Evolutionary conservation across 2,329 filamentous ascomycete species (phyloP), one percentile per base, ranked within the genome.

Genomic region (Diaporthe humulicola): DNA sequence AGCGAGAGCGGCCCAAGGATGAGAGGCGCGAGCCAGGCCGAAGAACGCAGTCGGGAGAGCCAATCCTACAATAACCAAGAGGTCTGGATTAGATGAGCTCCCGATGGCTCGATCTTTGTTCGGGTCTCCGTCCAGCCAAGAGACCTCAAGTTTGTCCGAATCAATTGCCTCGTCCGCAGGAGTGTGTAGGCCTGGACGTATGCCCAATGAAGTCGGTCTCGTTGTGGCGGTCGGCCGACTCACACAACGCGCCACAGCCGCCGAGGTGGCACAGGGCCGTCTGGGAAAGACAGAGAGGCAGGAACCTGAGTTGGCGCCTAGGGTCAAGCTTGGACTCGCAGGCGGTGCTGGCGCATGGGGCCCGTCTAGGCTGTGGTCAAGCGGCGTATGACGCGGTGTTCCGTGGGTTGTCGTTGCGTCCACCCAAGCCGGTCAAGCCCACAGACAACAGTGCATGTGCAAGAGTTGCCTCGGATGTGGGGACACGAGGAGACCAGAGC

Each of bases 381-480:
- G 64, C 64, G 64, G 64, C 64, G 48, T 69, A 69, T 52, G 64
- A 69, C 64, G 48, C 64, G 33, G 64, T 69, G 64, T 52, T 52
- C 64, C 64, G 33, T 54, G 48, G 33, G n/a, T 64, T 56, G 70
- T 72, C 36, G 70, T 61, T 60, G 42, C 28, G 56, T 58, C 10
- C 70, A 58, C 56, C 57, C 48, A 54, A 54, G 60, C 70, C 57
- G 57, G 70, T 72, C 57, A 72, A 40, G 36, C 14, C 33, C 33
- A 42, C 36, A 40, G 56, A 42, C 45, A 54, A 67, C 67, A 38
- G n/a, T 52, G 52, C 60, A 70, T 70, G 54, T 48, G 54, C 50
- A 52, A 64, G 60, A 74, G 67, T 64, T 48, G 50, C 50, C 40
- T 70, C 54, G 45, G 72, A 72, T 66, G 74, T 74, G 72, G 69